Evolutionary conservation across 768 basidiomycete species (phyloP).

Genomic region (Podaxis sp.): DNA sequence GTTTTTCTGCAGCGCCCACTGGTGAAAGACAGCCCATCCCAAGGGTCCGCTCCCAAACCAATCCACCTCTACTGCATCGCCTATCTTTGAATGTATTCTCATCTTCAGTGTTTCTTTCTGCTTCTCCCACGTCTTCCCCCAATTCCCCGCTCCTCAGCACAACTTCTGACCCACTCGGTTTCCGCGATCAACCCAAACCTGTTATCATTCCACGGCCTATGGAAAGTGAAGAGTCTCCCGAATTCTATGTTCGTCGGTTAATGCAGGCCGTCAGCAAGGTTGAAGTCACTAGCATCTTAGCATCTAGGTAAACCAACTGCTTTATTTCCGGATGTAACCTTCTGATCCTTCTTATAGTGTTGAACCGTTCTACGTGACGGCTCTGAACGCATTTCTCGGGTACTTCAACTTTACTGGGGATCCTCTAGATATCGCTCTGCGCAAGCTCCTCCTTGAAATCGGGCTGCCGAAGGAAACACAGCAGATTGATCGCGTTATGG

Average conservation of each 20-base stretch:
- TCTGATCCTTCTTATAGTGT: constrained; percentile 43
- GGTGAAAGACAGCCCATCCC: constrained; percentile 12
- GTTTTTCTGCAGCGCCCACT: constrained; percentile 17
- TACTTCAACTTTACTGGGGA: constrained; percentile 77
- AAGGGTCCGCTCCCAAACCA: constrained; percentile 51
- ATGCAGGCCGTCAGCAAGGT: constrained; percentile 64
- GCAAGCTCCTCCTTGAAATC: constrained; percentile 87
- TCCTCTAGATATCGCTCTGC: constrained; percentile 89
- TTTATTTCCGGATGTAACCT: background rate
- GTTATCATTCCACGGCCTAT: constrained; percentile 49
- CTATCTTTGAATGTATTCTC: constrained; percentile 67
- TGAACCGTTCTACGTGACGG: constrained; percentile 65
- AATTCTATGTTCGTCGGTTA: constrained; percentile 66
- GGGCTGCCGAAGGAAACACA: constrained; percentile 94
- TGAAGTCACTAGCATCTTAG: constrained; percentile 78
- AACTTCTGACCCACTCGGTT: constrained; percentile 14
- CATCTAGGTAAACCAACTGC: constrained; percentile 60
- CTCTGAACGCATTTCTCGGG: constrained; percentile 69
- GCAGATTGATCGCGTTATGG: constrained; percentile 97
- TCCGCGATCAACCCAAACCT: constrained; percentile 37
- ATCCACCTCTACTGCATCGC: constrained; percentile 68
- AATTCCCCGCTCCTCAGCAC: constrained; percentile 20
- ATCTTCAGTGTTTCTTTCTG: constrained; percentile 32
- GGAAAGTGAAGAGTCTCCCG: constrained; percentile 62
- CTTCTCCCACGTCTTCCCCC: constrained; percentile 19